Conservation (phyloP, 2,329 filamentous ascomycete genomes). For the Stagonosporopsis cucurbitacearum region DNA sequence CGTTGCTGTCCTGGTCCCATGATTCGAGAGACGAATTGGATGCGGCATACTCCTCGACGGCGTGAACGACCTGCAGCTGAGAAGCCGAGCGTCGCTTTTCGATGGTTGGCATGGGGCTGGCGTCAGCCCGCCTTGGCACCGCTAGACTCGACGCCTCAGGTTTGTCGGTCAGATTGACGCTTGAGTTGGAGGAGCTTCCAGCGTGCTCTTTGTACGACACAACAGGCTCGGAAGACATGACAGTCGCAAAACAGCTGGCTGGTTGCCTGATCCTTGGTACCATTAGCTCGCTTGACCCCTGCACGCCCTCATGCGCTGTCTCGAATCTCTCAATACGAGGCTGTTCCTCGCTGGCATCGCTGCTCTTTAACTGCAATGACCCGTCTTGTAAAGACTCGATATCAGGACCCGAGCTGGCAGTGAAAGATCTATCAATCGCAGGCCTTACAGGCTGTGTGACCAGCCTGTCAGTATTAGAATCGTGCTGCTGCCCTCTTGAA, state of each 20-base stretch:
- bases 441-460: neutral
- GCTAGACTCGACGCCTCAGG: slow-evolving; percentile 9
- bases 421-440: slow-evolving; percentile 2
- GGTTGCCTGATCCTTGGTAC: slow-evolving; percentile 16
- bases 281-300: slow-evolving; percentile 23
- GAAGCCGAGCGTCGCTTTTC: slow-evolving; percentile 21
- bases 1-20: slow-evolving; percentile 40
- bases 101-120: slow-evolving; percentile 3
- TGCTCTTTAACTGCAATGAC: slow-evolving; percentile 4
- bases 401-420: slow-evolving; percentile 1
- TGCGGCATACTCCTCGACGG: slow-evolving; percentile 38
- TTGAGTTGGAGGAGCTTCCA: slow-evolving; percentile 11
- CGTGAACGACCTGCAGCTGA: slow-evolving; percentile 41
- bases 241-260: slow-evolving; percentile 10
- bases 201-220: slow-evolving; percentile 15
- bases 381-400: neutral
- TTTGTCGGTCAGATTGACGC: slow-evolving; percentile 7
- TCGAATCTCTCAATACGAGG: slow-evolving; percentile 23
- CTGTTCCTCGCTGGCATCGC: slow-evolving; percentile 16
- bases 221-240: slow-evolving; percentile 12
- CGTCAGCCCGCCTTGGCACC: slow-evolving; percentile 8
- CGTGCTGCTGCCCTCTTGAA: neutral
- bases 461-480: neutral
- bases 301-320: slow-evolving; percentile 10
- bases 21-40: slow-evolving; percentile 42